Base-by-base conservation (phyloP, 371 early-diverging fungal genomes). In the Mucor circinelloides region DNA sequence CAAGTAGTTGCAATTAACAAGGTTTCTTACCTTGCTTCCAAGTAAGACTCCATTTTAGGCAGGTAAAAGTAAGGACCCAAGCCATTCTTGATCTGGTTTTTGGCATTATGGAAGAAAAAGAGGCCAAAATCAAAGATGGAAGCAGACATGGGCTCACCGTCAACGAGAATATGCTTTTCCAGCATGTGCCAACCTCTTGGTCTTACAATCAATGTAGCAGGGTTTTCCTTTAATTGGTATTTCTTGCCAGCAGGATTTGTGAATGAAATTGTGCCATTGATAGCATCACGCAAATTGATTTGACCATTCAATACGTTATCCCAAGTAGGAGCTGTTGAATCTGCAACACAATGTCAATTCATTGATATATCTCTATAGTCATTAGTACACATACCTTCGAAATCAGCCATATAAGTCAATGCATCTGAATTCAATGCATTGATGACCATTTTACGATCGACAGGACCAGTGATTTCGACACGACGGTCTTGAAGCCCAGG, bases 171-270 rank as follows among this genome's bases (percentile, higher is more conserved):
- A 72, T 97, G 98, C 79, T 93, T 93, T 80, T 97, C 98, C 68
- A 93, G 93, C 90, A 97, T 85, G 78, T 97, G 98, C 98, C 98
- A 97, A 30, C 97, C 98, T 82, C 98, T 93, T 64, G 98, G 97
- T 54, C 97, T 88, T 64, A 97, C 96, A 60, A 98, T 75, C 63
- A 97, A 80, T 7, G 95, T 95, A 38, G 97, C 93, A 17, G 94
- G 48, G 78, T 90, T 90, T 65, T 93, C 94, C 61, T 94, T 94
- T 21, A 97, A 84, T 67, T 88, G 85, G 87, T 97, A 97, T 73
- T 84, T 87, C 83, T 97, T 97, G 80, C 97, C 96, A 81, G 94
- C 93, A 38, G 92, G 88, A 58, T 90, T 91, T 52, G 89, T 84
- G 78, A 89, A 96, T n/a, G 86, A 71, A 77, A 97, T 96, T 40